Base-by-base conservation (phyloP, 768 basidiomycete species). In the Tremella mesenterica region DNA sequence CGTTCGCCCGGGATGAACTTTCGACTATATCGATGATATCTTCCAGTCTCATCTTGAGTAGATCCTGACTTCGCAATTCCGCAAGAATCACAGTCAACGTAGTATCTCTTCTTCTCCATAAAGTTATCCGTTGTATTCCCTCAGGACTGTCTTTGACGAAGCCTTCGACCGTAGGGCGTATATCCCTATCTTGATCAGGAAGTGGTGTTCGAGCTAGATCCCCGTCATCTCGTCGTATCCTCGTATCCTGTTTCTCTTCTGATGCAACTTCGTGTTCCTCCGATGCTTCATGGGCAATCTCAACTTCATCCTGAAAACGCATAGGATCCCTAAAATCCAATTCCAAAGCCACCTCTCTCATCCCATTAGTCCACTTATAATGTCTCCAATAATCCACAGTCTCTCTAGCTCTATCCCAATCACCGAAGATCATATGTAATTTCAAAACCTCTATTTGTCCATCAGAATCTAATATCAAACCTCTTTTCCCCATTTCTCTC, bases 381-480 rank as follows among this genome's bases (percentile, higher is more conserved):
- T 21, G 16, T 1, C 45, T 27, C 51, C 53, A 56, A 10, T 33
- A 20, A 0, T 50, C 14, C 21, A 56, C 45, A 14, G 54, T 45
- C 28, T 43, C 39, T 23, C 49, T 51, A 4, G 59, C 62, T 27
- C 52, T 23, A 4, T 48, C 59, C 7, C 60, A 23, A n/a, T 64
- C 56, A 0, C 57, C 56, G 0, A 64, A 34, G 0, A 44, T 16
- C 18, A 64, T 26, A 25, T 60, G 50, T 23, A 64, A 16, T 14
- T 48, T 38, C 27, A 58, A 46, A 21, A 64, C 38, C 48, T 64
- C 62, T 1, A 54, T 52, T 48, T 52, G 44, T 3, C 53, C 53
- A 13, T 49, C 29, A 1, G 4, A 18, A 21, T 41, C 29, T 12
- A 54, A 38, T 18, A 36, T 27, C 18, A 48, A 38, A 12, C 31